These are phyloP conservation scores for Agroathelia rolfsii DNA, from an alignment of 1,284 basidiomycete species.

Conservation along the genomic window DNA sequence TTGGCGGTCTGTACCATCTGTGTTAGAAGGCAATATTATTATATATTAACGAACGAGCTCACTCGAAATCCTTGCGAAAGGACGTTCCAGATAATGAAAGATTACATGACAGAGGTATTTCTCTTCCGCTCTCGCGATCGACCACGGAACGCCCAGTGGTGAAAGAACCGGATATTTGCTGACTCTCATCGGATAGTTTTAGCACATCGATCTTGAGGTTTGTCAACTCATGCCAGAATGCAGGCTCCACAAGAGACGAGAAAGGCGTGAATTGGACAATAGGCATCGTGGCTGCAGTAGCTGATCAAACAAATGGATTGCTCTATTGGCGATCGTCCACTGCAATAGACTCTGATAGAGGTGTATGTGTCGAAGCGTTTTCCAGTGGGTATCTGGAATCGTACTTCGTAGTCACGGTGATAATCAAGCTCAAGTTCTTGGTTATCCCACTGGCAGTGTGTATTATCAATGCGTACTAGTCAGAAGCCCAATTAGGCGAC, in stretches of 20 bases:
- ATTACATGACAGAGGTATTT: constrained; percentile 53
- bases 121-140: constrained; percentile 65
- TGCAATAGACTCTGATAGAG: no score
- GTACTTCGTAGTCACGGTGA: no score
- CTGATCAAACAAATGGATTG: no score
- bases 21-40: background rate
- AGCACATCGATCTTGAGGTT: constrained; percentile 87
- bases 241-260: constrained; percentile 78
- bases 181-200: constrained; percentile 67
- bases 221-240: constrained; percentile 90
- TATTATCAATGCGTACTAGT: no score
- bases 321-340: no score
- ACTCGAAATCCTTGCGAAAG: constrained; percentile 34
- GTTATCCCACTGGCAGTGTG: no score
- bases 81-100: constrained; percentile 50
- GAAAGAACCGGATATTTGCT: constrained; percentile 64
- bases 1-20: constrained; percentile 26
- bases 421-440: no score
- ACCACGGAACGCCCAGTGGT: constrained; percentile 59
- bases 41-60: constrained; percentile 14
- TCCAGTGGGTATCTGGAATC: no score
- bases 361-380: no score
- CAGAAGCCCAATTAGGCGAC: no score
- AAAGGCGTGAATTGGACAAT: constrained; percentile 85
- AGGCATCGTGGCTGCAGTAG: constrained; percentile 24